Evolutionary conservation across 306 rosid genomes (phyloP).

Genomic region (Prosopis cineraria): DNA sequence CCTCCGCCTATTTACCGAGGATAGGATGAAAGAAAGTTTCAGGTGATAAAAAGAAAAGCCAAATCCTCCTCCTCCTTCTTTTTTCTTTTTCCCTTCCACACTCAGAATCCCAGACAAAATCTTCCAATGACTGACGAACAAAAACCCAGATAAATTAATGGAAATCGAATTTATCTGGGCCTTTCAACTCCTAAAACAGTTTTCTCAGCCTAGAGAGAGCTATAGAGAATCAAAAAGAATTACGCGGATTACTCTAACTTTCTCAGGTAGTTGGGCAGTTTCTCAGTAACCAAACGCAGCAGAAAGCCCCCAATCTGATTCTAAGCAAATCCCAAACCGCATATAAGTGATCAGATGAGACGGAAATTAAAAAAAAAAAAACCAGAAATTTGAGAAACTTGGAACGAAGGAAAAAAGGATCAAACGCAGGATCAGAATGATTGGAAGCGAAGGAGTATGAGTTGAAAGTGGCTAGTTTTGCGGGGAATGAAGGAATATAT

Average conservation of each 20-base stretch:
- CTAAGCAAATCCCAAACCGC: slow-evolving; percentile 1
- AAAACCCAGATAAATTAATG: slow-evolving; percentile 18
- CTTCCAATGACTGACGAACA: slow-evolving; percentile 5
- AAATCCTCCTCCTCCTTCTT: too few relatives aligned
- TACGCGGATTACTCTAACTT: background rate
- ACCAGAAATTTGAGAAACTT: slow-evolving; percentile 23
- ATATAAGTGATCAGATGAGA: slow-evolving; percentile 15
- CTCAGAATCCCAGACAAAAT: background rate
- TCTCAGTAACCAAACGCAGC: slow-evolving; percentile 37
- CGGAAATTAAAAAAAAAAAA: background rate
- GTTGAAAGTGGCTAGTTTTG: slow-evolving; percentile 38
- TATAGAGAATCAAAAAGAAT: slow-evolving; percentile 21
- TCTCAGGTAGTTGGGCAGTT: slow-evolving; percentile 31
- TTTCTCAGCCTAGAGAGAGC: background rate
- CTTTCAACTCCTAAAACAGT: background rate
- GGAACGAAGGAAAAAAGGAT: slow-evolving; percentile 24
- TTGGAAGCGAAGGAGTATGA: slow-evolving; percentile 34
- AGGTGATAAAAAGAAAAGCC: background rate
- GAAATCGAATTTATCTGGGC: slow-evolving; percentile 15
- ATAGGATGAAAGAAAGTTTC: slow-evolving; percentile 33
- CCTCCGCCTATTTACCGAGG: slow-evolving; percentile 33
- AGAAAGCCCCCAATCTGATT: slow-evolving; percentile 12
- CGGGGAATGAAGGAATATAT: slow-evolving; percentile 50
- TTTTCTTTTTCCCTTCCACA: background rate
- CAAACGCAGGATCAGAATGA: slow-evolving; percentile 36